These are phyloP conservation scores for Tuber melanosporum DNA, from an alignment of 495 filamentous ascomycete genomes.

Conservation along the genomic window DNA sequence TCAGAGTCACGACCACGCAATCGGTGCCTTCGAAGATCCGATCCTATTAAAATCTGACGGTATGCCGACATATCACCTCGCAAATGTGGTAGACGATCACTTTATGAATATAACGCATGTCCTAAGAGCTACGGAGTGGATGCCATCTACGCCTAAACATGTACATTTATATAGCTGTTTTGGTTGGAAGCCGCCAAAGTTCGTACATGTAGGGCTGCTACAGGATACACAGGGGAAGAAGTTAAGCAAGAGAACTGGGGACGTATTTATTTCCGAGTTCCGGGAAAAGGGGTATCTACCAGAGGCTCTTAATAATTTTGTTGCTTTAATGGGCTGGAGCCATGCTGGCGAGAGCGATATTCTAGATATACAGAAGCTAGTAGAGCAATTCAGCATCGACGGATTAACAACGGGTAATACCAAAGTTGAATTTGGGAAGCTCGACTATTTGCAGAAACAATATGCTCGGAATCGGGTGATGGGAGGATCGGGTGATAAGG, in stretches of 20 bases:
- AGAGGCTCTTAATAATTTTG: conserved; percentile 71
- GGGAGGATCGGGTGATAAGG: conserved; percentile 33
- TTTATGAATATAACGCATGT: conserved; percentile 93
- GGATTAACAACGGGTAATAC: conserved; percentile 79
- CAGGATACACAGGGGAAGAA: conserved; percentile 70
- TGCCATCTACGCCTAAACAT: conserved; percentile 86
- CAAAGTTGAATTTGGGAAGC: conserved; percentile 72
- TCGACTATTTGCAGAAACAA: conserved; percentile 68
- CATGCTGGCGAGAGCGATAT: conserved; percentile 59
- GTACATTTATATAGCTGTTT: conserved; percentile 81
- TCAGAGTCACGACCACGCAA: conserved; percentile 42
- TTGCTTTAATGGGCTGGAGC: conserved; percentile 80
- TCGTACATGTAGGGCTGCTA: conserved; percentile 83
- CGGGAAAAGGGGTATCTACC: conserved; percentile 64
- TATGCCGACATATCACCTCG: conserved; percentile 89
- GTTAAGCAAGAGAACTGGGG: conserved; percentile 77
- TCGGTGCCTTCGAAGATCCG: conserved; percentile 59
- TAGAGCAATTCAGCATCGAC: conserved; percentile 65
- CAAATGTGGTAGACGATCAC: conserved; percentile 94
- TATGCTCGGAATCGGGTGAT: conserved; percentile 50
- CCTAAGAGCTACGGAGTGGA: conserved; percentile 82
- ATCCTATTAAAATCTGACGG: conserved; percentile 87
- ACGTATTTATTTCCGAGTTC: conserved; percentile 64
- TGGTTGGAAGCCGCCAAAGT: conserved; percentile 73
- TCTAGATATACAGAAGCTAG: conserved; percentile 62